phyloP scores from a whole-genome alignment of 768 basidiomycete genomes.

The Macrolepiota dolichaula region DNA sequence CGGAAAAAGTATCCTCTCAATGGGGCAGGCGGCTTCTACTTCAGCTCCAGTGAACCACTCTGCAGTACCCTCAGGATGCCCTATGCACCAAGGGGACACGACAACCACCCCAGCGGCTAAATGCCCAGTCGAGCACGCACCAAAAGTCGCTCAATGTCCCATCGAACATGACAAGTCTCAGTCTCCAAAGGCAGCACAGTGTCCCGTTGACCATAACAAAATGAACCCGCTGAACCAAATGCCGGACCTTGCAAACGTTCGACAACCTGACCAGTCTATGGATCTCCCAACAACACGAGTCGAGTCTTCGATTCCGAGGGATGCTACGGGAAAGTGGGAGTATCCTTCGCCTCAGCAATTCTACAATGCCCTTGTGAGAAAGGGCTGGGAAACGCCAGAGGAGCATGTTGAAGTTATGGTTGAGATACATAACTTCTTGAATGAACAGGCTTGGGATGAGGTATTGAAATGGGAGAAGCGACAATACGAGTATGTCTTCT shows the following conservation, averaged over 20 bases:
- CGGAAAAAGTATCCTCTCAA: slow-evolving; percentile 13
- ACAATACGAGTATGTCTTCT: slow-evolving; percentile 48
- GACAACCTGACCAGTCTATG: slow-evolving; percentile 50
- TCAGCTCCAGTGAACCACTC: slow-evolving; percentile 16
- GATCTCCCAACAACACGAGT: slow-evolving; percentile 72
- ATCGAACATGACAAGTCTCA: slow-evolving; percentile 30
- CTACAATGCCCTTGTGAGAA: slow-evolving; percentile 93
- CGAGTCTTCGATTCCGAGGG: slow-evolving; percentile 83
- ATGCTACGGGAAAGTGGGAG: slow-evolving; percentile 67
- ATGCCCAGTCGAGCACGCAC: slow-evolving; percentile 36
- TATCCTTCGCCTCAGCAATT: slow-evolving; percentile 98
- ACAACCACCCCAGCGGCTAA: slow-evolving; percentile 23
- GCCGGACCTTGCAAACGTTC: slow-evolving; percentile 74
- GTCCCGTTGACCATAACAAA: slow-evolving; percentile 58
- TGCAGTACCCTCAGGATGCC: slow-evolving; percentile 29
- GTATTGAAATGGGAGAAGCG: slow-evolving; percentile 90
- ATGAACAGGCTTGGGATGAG: slow-evolving; percentile 95
- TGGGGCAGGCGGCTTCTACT: slow-evolving; percentile 48
- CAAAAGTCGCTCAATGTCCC: slow-evolving; percentile 36
- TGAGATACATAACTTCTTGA: slow-evolving; percentile 96
- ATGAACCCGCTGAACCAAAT: slow-evolving; percentile 84
- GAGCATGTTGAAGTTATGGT: slow-evolving; percentile 97
- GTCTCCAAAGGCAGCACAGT: slow-evolving; percentile 41
- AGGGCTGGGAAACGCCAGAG: slow-evolving; percentile 97
- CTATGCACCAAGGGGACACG: slow-evolving; percentile 33